Percentiles rank a stretch among this genome's conserved stretches.
These are phyloP conservation scores for Hirsutella rhossiliensis DNA, from an alignment of 2,329 filamentous ascomycete genomes.

Conservation along the genomic window DNA sequence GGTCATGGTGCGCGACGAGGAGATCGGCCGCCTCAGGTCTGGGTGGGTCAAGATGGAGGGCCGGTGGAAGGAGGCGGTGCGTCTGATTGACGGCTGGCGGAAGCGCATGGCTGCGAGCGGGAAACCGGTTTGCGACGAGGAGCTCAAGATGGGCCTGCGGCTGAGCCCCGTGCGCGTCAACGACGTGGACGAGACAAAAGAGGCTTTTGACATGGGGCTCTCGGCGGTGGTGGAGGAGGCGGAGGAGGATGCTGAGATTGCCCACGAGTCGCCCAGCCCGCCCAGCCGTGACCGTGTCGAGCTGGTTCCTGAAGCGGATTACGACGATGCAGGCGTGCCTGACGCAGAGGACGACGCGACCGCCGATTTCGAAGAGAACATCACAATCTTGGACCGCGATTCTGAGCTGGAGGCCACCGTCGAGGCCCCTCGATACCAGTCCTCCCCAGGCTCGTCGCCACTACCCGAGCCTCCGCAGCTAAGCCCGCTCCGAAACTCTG, in stretches of 20 bases:
- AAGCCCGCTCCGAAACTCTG: conserved; percentile 39
- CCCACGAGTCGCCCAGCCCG: conserved; percentile 15
- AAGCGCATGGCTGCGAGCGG: conserved; percentile 63
- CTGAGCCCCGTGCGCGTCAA: conserved; percentile 46
- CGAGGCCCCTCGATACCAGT: conserved; percentile 13
- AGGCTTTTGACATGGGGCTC: conserved; percentile 24
- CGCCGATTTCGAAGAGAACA: conserved; percentile 27
- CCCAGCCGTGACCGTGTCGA: conserved; percentile 7
- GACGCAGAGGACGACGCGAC: conserved; percentile 12
- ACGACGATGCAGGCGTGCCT: conserved; percentile 5
- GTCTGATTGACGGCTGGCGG: conserved; percentile 87
- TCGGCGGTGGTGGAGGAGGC: conserved; percentile 36
- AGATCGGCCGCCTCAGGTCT: conserved; percentile 69
- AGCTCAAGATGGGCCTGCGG: conserved; percentile 55
- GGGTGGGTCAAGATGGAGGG: conserved; percentile 92
- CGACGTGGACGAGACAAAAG: conserved; percentile 34
- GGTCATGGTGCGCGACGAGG: conserved; percentile 82
- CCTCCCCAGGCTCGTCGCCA: conserved; percentile 28
- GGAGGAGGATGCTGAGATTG: conserved; percentile 15
- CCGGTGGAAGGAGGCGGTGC: conserved; percentile 80
- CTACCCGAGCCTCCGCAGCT: conserved; percentile 33
- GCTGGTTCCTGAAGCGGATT: conserved; percentile 11
- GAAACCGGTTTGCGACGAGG: conserved; percentile 56
- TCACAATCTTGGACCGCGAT: conserved; percentile 8
- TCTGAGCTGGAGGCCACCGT: conserved; percentile 31